These are phyloP conservation scores for Pyricularia pennisetigena DNA, from an alignment of 2,329 filamentous ascomycete species.

Conservation along the genomic window DNA sequence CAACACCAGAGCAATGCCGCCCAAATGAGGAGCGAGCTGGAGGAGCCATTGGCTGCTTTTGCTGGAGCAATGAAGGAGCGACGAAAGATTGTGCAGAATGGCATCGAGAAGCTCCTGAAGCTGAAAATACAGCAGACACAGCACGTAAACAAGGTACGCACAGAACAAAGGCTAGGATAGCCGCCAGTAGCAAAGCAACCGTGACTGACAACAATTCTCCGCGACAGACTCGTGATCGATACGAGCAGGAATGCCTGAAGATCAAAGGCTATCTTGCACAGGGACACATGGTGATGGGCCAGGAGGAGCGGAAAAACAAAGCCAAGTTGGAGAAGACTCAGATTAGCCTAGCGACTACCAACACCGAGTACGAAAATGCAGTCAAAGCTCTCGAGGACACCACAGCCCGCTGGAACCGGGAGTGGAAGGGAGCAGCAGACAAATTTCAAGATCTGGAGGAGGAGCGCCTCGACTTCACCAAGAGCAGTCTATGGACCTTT, in stretches of 20 bases:
- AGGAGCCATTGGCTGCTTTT: conserved; percentile 87
- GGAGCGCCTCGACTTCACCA: conserved; percentile 91
- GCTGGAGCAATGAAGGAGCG: conserved; percentile 93
- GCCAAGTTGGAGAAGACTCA: conserved; percentile 98
- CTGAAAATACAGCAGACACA: conserved; percentile 86
- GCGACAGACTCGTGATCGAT: conserved; percentile 71
- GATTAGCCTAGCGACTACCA: conserved; percentile 83
- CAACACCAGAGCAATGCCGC: conserved; percentile 80
- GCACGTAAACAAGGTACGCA: conserved; percentile 74
- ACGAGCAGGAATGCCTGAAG: conserved; percentile 94
- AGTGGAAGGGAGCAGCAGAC: conserved; percentile 96
- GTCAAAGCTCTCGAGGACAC: conserved; percentile 93
- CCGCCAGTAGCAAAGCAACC: too few relatives aligned
- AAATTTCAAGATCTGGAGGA: conserved; percentile 99
- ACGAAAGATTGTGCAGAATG: conserved; percentile 89
- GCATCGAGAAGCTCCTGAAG: conserved; percentile 90
- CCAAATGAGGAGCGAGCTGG: conserved; percentile 93
- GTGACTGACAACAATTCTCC: background rate
- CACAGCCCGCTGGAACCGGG: conserved; percentile 89
- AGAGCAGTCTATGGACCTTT: conserved; percentile 96
- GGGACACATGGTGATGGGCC: conserved; percentile 99
- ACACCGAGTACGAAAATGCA: conserved; percentile 85
- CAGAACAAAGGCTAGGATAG: background rate
- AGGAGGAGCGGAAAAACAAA: conserved; percentile 98
- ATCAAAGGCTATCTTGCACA: conserved; percentile 98